Conservation (phyloP, 2,329 filamentous ascomycete species). For the Chaetomiaceae sp. region DNA sequence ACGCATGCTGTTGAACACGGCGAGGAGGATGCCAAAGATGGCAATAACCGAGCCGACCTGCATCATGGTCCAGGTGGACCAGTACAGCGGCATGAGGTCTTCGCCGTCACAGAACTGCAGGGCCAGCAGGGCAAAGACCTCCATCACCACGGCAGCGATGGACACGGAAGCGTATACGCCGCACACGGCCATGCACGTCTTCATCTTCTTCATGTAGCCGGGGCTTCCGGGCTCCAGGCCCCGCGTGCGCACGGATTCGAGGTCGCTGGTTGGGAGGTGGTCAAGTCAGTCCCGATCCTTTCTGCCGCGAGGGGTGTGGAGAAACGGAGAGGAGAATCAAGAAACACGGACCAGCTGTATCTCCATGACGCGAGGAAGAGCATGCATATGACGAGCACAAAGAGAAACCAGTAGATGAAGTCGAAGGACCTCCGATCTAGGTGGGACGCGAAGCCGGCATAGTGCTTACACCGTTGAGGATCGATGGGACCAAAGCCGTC, state of each 20-base stretch:
- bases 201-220: conserved; percentile 34
- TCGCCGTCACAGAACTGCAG: conserved; percentile 56
- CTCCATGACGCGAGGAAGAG: conserved; percentile 35
- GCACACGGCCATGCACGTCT: conserved; percentile 38
- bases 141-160: conserved; percentile 43
- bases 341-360: conserved; percentile 30
- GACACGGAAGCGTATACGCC: conserved; percentile 40
- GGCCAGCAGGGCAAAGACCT: conserved; percentile 48
- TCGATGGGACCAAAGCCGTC: conserved; percentile 30
- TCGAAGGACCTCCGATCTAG: conserved; percentile 34
- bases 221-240: conserved; percentile 21
- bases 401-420: conserved; percentile 37
- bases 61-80: conserved; percentile 56
- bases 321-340: background rate
- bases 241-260: conserved; percentile 26
- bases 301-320: background rate
- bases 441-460: conserved; percentile 34
- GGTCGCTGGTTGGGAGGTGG: conserved; percentile 24
- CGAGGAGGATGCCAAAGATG: conserved; percentile 50
- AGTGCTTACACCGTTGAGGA: conserved; percentile 31
- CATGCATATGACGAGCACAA: conserved; percentile 32
- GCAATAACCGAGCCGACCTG: conserved; percentile 54
- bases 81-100: conserved; percentile 53
- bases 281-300: conserved; percentile 4
- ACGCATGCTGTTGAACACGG: conserved; percentile 44